Evolutionary conservation across 129 eudicot genomes (phyloP), one percentile per base, ranked within the genome.

Genomic region (Arctium lappa): DNA sequence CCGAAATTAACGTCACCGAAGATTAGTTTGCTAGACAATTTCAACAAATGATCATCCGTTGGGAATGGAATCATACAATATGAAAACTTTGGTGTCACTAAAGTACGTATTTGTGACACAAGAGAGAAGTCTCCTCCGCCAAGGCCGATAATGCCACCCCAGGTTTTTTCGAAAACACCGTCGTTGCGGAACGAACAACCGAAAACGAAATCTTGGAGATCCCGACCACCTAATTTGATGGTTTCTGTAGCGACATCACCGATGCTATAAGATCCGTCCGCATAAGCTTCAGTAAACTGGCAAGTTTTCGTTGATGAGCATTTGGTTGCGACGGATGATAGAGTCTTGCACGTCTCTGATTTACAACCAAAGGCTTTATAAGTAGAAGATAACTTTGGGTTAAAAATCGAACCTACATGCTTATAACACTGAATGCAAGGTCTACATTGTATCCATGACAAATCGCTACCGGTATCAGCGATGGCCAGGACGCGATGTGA

Each of bases 71-170:
- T 74, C 8, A 82, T 33, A 37, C 91, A 88, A 1, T 88, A 80
- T 0, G 85, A 85, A 70, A 88, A 88, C 73, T 72, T 79, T 3
- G 66, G 29, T 0, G 74, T 69, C 10, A 79, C 78, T 10, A 13
- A 42, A 11, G 77, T 34, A 13, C 38, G 7, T 33, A 88, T 46
- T 88, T 88, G 91, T 0, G 83, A 71, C 22, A 83, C 69, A 30
- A 88, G 70, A 0, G 91, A 88, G 27, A 12, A 36, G 18, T 84
- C 69, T 18, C 91, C 89, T 0, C 91, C 84, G 3, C 91, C 91
- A 22, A 86, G 85, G 3, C 91, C 91, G 3, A 88, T 22, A 0
- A 88, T 53, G 33, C 89, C 91, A 8, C 56, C 72, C 34, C 80
- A 73, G 0, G 46, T 15, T 8, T 70, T 68, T 1, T 62, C 63